These are phyloP conservation scores for Nakazawaea holstii DNA, from an alignment of 805 yeast genomes.

Conservation along the genomic window DNA sequence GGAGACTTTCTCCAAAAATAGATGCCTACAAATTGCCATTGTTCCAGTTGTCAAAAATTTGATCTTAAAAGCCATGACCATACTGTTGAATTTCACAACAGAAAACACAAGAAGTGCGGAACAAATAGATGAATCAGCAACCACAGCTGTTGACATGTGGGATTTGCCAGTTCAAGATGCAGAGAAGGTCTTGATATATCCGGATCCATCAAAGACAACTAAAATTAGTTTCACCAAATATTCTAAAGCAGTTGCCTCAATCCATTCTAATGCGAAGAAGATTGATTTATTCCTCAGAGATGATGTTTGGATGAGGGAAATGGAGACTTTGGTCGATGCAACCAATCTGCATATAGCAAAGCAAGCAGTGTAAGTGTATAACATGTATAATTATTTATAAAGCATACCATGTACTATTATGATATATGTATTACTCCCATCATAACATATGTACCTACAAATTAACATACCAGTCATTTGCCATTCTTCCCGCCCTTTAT, in stretches of 20 bases:
- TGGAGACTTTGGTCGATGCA: not conserved
- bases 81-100: not conserved
- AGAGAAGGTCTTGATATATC: not conserved
- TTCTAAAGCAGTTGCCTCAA: not conserved
- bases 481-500: too few relatives aligned
- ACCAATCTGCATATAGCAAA: too few relatives aligned
- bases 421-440: too few relatives aligned
- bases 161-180: not conserved
- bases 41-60: not conserved
- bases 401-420: not conserved
- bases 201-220: too few relatives aligned
- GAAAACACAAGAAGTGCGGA: not conserved
- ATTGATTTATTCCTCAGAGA: conserved; percentile 4
- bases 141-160: too few relatives aligned
- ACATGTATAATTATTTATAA: not conserved
- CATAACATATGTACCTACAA: too few relatives aligned
- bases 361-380: not conserved
- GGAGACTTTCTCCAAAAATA: conserved; percentile 7
- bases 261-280: not conserved
- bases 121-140: too few relatives aligned
- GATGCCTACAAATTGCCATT: conserved; percentile 4
- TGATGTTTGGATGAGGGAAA: not conserved
- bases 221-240: not conserved
- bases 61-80: not conserved
- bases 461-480: too few relatives aligned